phyloP scores from a whole-genome alignment of 768 basidiomycete genomes.

The Kwoniella shandongensis region DNA sequence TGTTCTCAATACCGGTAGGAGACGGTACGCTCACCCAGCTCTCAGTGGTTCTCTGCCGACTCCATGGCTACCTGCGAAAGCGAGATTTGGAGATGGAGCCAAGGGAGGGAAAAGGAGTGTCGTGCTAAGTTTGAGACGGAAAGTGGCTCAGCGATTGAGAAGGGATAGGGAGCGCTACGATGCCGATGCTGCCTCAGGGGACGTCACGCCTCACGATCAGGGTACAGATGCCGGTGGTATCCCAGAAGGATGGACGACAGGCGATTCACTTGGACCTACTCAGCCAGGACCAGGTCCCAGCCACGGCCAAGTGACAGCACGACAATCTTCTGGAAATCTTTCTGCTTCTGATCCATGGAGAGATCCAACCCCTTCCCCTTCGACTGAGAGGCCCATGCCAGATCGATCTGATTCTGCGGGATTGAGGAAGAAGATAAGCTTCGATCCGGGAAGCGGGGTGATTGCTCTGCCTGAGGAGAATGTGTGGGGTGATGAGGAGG shows the following conservation, averaged over 20 bases:
- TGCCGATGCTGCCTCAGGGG: conserved; percentile 17
- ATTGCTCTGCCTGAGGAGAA: conserved; percentile 79
- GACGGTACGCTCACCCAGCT: conserved; percentile 92
- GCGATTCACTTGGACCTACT: conserved; percentile 1
- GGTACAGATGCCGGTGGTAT: conserved; percentile 4
- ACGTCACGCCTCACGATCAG: not conserved
- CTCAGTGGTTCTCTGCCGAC: conserved; percentile 88
- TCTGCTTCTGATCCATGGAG: conserved; percentile 53
- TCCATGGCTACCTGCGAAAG: conserved; percentile 91
- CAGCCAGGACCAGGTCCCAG: no score
- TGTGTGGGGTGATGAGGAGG: conserved; percentile 51
- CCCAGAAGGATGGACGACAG: conserved; percentile 58
- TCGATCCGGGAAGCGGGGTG: conserved; percentile 80
- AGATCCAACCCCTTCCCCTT: conserved; percentile 46
- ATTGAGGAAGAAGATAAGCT: conserved; percentile 68
- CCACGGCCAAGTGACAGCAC: not conserved
- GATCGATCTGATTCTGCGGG: conserved; percentile 30
- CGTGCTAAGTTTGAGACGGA: conserved; percentile 37
- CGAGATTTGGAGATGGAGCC: conserved; percentile 63
- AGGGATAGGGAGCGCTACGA: conserved; percentile 16
- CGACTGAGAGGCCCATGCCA: not conserved
- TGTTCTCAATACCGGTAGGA: conserved; percentile 91
- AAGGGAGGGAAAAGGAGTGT: conserved; percentile 28
- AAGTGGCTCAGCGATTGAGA: conserved; percentile 33
- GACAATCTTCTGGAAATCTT: not conserved